Conservation (phyloP, 2,329 filamentous ascomycete genomes). For the Trichoderma semiorbis region DNA sequence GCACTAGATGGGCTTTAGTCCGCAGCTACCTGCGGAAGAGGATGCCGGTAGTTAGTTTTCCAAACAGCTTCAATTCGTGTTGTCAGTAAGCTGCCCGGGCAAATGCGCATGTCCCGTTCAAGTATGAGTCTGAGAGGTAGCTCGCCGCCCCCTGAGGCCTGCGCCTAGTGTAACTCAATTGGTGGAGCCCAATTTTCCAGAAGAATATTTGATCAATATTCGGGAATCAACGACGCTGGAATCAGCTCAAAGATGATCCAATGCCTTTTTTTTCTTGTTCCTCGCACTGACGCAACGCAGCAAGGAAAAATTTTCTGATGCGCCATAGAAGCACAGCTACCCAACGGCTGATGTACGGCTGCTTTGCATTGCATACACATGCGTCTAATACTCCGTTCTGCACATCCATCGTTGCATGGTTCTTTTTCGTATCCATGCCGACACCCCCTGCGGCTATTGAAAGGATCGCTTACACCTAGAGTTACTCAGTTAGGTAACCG, state of each 20-base stretch:
- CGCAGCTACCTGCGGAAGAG: background rate
- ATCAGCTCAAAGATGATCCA: background rate
- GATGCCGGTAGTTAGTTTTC: background rate
- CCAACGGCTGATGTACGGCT: conserved; percentile 12
- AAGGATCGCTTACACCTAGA: background rate
- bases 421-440: background rate
- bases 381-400: conserved; percentile 5
- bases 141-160: background rate
- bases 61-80: background rate
- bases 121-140: background rate
- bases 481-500: background rate
- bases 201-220: background rate
- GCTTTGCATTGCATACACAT: background rate
- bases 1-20: background rate
- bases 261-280: background rate
- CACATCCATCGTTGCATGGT: background rate
- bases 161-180: conserved; percentile 4
- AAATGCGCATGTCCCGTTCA: background rate
- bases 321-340: background rate
- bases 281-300: background rate
- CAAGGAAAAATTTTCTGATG: background rate
- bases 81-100: background rate
- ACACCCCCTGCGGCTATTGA: background rate
- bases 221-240: background rate
- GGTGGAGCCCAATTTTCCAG: conserved; percentile 18